Percentiles rank a stretch among this genome's conserved stretches.
Evolutionary conservation across 306 rosid genomes (phyloP).

Genomic region (Trifolium subterraneum): DNA sequence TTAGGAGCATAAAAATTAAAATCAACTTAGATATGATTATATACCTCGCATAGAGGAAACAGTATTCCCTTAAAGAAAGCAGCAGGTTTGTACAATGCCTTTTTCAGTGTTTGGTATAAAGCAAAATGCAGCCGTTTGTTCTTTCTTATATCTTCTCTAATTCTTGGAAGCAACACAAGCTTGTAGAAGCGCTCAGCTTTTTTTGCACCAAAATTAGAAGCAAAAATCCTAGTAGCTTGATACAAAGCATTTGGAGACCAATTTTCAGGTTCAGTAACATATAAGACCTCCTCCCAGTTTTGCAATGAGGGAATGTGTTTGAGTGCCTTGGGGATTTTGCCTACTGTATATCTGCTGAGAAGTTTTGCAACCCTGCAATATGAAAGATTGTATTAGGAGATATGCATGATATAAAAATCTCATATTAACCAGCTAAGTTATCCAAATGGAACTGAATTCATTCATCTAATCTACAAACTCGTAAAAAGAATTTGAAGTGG

Average conservation of each 20-base stretch:
- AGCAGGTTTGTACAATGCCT: conserved; percentile 86
- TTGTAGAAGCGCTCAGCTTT: conserved; percentile 83
- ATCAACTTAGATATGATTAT: conserved; percentile 7
- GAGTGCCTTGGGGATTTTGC: conserved; percentile 81
- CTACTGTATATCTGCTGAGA: conserved; percentile 71
- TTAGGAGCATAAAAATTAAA: conserved; percentile 21
- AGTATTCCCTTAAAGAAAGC: conserved; percentile 90
- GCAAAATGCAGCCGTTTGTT: conserved; percentile 87
- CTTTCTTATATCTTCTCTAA: conserved; percentile 80
- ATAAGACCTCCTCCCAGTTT: conserved; percentile 82
- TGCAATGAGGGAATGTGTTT: conserved; percentile 74
- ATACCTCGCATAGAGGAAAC: conserved; percentile 90
- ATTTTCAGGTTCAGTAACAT: conserved; percentile 84
- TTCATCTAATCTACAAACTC: neutral
- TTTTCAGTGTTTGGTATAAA: conserved; percentile 81
- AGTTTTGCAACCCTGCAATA: conserved; percentile 67
- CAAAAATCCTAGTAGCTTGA: conserved; percentile 84
- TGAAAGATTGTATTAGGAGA: conserved; percentile 16
- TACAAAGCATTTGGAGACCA: conserved; percentile 95
- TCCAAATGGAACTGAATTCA: conserved; percentile 4
- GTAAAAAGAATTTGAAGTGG: conserved; percentile 9
- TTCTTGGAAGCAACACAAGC: conserved; percentile 88
- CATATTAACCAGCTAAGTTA: conserved; percentile 5
- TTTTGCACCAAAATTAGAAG: conserved; percentile 77
- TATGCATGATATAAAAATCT: conserved; percentile 5